Conservation (phyloP, 257 asterid genomes). For the Solanum arcanum region DNA sequence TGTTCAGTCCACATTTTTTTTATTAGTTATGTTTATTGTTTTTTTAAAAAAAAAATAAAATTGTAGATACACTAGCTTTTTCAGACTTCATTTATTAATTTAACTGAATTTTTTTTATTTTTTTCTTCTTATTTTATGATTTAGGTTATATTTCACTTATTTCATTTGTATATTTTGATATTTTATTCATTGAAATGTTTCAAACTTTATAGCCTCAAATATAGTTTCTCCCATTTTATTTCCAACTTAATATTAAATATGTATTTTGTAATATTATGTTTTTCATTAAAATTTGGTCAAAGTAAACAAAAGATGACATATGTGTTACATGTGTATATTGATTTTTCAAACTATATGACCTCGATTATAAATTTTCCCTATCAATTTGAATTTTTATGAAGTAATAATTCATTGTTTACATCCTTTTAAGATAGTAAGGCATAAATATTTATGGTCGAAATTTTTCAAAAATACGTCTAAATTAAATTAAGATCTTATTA, state of each 20-base stretch:
- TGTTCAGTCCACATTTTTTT: background rate
- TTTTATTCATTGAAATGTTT: background rate
- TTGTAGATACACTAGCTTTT: too few species aligned
- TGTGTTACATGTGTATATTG: background rate
- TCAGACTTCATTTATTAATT: too few species aligned
- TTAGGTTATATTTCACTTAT: too few species aligned
- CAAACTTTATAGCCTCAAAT: background rate
- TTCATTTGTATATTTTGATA: too few species aligned
- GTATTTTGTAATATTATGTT: background rate
- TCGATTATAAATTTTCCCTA: background rate
- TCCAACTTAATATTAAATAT: background rate
- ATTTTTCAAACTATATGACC: background rate
- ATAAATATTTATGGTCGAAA: fast-evolving
- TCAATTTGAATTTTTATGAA: background rate
- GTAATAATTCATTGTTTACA: background rate
- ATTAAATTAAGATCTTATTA: too few species aligned
- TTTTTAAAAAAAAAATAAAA: too few species aligned
- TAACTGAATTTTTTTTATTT: too few species aligned
- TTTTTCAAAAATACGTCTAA: too few species aligned
- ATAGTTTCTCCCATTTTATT: background rate
- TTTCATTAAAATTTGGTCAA: background rate
- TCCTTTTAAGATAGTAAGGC: background rate
- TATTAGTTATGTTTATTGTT: background rate
- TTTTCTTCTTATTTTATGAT: background rate
- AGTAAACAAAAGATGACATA: background rate